These are phyloP conservation scores for Suillus sp. DNA, from an alignment of 768 basidiomycete species.

Conservation along the genomic window DNA sequence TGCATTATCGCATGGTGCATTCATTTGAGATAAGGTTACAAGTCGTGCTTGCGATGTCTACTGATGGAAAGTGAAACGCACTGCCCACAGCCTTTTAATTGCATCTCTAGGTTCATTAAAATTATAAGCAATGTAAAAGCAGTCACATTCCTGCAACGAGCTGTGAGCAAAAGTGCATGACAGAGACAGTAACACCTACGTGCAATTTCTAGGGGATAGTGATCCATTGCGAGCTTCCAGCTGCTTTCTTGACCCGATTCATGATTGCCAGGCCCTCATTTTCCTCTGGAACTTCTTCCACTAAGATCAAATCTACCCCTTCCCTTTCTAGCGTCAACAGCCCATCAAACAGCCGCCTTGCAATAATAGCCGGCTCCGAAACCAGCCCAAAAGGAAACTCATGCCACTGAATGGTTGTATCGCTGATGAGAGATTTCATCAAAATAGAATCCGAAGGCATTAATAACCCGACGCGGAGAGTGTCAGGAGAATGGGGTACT, in stretches of 20 bases:
- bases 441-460: slow-evolving; percentile 59
- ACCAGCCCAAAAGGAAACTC: slow-evolving; percentile 53
- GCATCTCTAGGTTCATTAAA: background rate
- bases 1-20: background rate
- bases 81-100: too few relatives aligned
- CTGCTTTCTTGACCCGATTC: slow-evolving; percentile 92
- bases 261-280: slow-evolving; percentile 90
- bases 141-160: background rate
- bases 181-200: background rate
- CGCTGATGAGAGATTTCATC: slow-evolving; percentile 26
- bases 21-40: background rate
- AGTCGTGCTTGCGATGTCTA: background rate
- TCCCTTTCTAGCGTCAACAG: slow-evolving; percentile 75
- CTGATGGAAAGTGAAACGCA: background rate
- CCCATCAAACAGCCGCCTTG: slow-evolving; percentile 85
- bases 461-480: slow-evolving; percentile 64
- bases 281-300: slow-evolving; percentile 81
- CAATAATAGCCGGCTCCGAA: slow-evolving; percentile 64
- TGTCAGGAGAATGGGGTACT: slow-evolving; percentile 4
- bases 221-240: slow-evolving; percentile 53
- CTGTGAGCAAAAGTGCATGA: background rate
- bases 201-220: slow-evolving; percentile 14
- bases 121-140: slow-evolving; percentile 1
- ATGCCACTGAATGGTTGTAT: slow-evolving; percentile 53
- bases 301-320: slow-evolving; percentile 79